These are phyloP conservation scores for Aaosphaeria arxii DNA, from an alignment of 2,329 filamentous ascomycete genomes.

Conservation along the genomic window DNA sequence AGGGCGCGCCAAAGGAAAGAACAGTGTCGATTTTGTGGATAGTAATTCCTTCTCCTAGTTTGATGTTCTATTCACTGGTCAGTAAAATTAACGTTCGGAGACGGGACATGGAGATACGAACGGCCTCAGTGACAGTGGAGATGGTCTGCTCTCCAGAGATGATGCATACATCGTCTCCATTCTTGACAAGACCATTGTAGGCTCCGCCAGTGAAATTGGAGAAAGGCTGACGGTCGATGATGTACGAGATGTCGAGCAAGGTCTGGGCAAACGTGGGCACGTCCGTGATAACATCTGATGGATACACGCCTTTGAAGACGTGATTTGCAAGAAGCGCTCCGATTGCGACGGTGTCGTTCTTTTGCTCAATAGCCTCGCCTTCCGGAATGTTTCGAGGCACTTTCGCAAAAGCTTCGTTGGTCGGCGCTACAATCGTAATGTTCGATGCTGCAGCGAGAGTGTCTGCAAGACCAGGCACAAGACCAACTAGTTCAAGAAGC, in stretches of 20 bases:
- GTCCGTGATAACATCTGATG: conserved; percentile 31
- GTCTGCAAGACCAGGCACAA: conserved; percentile 36
- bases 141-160: conserved; percentile 50
- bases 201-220: conserved; percentile 47
- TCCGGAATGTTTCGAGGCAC: conserved; percentile 22
- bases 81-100: not conserved
- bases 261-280: conserved; percentile 46
- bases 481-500: conserved; percentile 33
- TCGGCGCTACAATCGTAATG: conserved; percentile 57
- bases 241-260: conserved; percentile 14
- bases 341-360: conserved; percentile 31
- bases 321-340: conserved; percentile 55
- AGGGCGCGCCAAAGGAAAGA: conserved; percentile 20
- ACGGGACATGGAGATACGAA: conserved; percentile 25
- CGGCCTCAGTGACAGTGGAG: conserved; percentile 47
- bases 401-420: conserved; percentile 47
- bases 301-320: conserved; percentile 52
- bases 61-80: conserved; percentile 16
- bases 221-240: not conserved
- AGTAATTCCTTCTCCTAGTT: conserved; percentile 21
- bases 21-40: conserved; percentile 26
- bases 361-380: conserved; percentile 27
- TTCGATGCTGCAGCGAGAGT: conserved; percentile 43
- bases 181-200: conserved; percentile 46
- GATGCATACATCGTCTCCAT: conserved; percentile 45